These are phyloP conservation scores for Rhizopus microsporus DNA, from an alignment of 371 early-diverging fungal genomes.

Conservation along the genomic window DNA sequence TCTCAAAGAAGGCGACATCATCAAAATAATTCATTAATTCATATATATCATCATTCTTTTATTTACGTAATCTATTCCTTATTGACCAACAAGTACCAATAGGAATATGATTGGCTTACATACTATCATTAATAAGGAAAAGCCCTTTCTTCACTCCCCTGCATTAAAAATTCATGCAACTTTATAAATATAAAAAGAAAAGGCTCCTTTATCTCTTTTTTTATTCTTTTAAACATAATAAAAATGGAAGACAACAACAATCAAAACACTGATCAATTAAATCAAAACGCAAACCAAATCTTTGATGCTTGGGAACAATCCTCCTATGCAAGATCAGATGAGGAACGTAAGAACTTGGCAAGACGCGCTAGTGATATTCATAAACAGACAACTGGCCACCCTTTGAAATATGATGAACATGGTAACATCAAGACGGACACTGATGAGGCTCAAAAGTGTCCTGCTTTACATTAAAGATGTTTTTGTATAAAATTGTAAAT, in stretches of 20 bases:
- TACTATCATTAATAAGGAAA: not conserved
- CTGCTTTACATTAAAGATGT: constrained; percentile 25
- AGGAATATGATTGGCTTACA: not conserved
- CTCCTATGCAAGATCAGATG: not conserved
- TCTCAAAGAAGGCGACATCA: constrained; percentile 16
- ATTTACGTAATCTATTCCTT: too few relatives aligned
- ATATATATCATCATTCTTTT: not conserved
- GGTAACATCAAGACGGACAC: constrained; percentile 21
- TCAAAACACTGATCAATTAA: not conserved
- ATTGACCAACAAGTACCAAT: too few relatives aligned
- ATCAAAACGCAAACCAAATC: not conserved
- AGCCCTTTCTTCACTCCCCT: not conserved
- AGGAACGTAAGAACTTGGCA: constrained; percentile 26
- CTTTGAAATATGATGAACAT: constrained; percentile 32
- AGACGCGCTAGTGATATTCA: constrained; percentile 28
- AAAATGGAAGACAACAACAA: not conserved
- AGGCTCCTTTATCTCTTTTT: too few relatives aligned
- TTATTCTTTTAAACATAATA: too few relatives aligned
- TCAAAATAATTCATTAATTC: constrained; percentile 6
- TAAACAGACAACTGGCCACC: constrained; percentile 26
- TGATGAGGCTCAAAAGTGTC: constrained; percentile 30
- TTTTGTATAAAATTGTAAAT: not conserved
- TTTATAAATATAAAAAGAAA: too few relatives aligned
- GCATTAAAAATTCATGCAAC: not conserved
- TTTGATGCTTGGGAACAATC: not conserved